These are phyloP conservation scores for Dichotomopilus funicola DNA, from an alignment of 2,329 filamentous ascomycete species.

Conservation along the genomic window DNA sequence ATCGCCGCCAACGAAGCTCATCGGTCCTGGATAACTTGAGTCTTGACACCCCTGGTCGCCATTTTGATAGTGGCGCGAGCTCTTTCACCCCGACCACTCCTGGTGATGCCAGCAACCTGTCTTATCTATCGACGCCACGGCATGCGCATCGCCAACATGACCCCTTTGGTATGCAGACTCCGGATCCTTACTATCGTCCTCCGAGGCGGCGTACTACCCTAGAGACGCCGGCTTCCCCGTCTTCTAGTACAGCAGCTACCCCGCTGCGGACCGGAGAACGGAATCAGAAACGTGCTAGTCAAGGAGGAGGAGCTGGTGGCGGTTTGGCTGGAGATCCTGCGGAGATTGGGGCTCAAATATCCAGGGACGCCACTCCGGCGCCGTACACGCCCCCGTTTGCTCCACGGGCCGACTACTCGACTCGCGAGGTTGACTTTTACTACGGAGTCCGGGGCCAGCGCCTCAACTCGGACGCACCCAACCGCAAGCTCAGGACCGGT, in stretches of 20 bases:
- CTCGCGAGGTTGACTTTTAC: slow-evolving; percentile 93
- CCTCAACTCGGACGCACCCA: slow-evolving; percentile 71
- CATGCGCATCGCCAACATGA: slow-evolving; percentile 34
- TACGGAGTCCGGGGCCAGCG: slow-evolving; percentile 88
- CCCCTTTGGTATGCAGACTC: slow-evolving; percentile 31
- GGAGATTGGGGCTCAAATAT: slow-evolving; percentile 37
- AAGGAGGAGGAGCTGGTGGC: slow-evolving; percentile 21
- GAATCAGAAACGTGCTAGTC: slow-evolving; percentile 34
- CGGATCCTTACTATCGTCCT: slow-evolving; percentile 83
- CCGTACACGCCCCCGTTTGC: slow-evolving; percentile 40
- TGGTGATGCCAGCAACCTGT: slow-evolving; percentile 63
- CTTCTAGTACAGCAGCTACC: slow-evolving; percentile 28
- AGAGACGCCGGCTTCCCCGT: slow-evolving; percentile 44
- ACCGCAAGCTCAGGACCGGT: slow-evolving; percentile 82
- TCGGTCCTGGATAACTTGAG: slow-evolving; percentile 48
- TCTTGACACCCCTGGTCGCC: slow-evolving; percentile 37
- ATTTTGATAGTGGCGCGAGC: slow-evolving; percentile 52
- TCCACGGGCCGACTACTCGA: slow-evolving; percentile 77
- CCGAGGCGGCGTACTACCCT: slow-evolving; percentile 49
- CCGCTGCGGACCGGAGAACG: slow-evolving; percentile 35
- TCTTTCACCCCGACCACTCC: slow-evolving; percentile 68
- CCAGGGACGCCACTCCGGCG: slow-evolving; percentile 40
- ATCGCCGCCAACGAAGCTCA: slow-evolving; percentile 45
- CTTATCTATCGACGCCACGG: slow-evolving; percentile 57
- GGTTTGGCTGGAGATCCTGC: slow-evolving; percentile 31